Evolutionary conservation across 768 basidiomycete species (phyloP).

Genomic region (Mycena vitilis): DNA sequence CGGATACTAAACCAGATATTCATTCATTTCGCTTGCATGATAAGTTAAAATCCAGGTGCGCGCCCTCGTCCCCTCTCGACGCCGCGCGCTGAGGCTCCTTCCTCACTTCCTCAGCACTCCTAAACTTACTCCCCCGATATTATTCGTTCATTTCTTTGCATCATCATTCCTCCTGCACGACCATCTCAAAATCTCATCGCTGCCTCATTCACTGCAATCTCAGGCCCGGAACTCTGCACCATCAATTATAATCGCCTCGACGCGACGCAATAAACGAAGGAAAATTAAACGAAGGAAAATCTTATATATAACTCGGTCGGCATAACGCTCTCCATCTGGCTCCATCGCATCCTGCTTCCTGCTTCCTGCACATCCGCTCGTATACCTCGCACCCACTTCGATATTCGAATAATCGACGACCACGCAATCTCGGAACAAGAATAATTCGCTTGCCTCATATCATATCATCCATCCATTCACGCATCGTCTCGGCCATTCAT

Average conservation of each 20-base stretch:
- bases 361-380: slow-evolving; percentile 8
- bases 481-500: slow-evolving; percentile 17
- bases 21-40: slow-evolving; percentile 36
- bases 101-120: neutral
- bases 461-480: slow-evolving; percentile 18
- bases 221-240: slow-evolving; percentile 14
- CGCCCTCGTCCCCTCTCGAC: neutral
- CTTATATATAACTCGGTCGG: slow-evolving; percentile 15
- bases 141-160: slow-evolving; percentile 29
- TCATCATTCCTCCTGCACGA: slow-evolving; percentile 20
- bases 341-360: neutral
- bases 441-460: slow-evolving; percentile 18
- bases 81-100: neutral
- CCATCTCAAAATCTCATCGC: slow-evolving; percentile 25
- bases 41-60: slow-evolving; percentile 43
- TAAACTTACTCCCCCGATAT: slow-evolving; percentile 28
- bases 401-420: slow-evolving; percentile 10
- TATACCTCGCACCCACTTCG: neutral
- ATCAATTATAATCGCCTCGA: slow-evolving; percentile 8
- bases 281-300: slow-evolving; percentile 18
- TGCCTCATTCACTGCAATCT: slow-evolving; percentile 15
- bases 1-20: slow-evolving; percentile 56
- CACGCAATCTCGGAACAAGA: slow-evolving; percentile 29
- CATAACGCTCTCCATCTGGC: slow-evolving; percentile 8
- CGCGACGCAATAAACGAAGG: neutral